Base-by-base conservation (phyloP, 75 land plant genomes). In the Selaginella tamariscina region DNA sequence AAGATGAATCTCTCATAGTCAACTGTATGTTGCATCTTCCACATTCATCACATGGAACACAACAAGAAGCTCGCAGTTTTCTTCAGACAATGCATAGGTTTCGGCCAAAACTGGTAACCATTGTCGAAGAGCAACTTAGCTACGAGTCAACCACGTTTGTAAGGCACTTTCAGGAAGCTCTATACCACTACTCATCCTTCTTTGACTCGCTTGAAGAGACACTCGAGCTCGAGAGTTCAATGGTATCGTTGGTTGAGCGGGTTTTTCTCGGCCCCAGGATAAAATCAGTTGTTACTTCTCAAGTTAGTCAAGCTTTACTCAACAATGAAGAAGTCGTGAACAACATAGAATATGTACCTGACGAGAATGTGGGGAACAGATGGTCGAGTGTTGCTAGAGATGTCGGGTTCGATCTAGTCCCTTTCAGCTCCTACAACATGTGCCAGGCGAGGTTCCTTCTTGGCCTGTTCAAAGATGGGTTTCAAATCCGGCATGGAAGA, bases 371-470 rank as follows among this genome's bases (percentile, higher is more conserved):
- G 49, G 15, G 15, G 49, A 39, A 39, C 49, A 39, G 49, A 39
- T 39, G 49, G 49, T 39, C 49, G 49, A 15, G 49, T 15, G 11
- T 39, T 39, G 49, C 49, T 15, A 15, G 15, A 39, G 49, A 5
- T 15, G 49, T 39, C 24, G 96, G 96, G 15, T 65, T 83, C 69
- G 29, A 71, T 32, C 70, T 79, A 8, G 81, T 75, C 56, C 73
- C 70, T 39, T 68, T 82, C 71, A 91, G 97, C 68, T 78, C 78
- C 49, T 81, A 82, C 55, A 76, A 86, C 1, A 82, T 78, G 33
- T 73, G 65, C 68, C 97, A 84, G 74, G 97, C 94, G 1, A 85
- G 86, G 66, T 84, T 76, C 60, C 83, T 91, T 30, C 56, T 84
- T 18, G 65, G 77, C 5, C 49, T 39, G 49, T 39, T 39, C 15